Evolutionary conservation across 1,284 basidiomycete genomes (phyloP).

Genomic region (Boletus albobrunnescens): DNA sequence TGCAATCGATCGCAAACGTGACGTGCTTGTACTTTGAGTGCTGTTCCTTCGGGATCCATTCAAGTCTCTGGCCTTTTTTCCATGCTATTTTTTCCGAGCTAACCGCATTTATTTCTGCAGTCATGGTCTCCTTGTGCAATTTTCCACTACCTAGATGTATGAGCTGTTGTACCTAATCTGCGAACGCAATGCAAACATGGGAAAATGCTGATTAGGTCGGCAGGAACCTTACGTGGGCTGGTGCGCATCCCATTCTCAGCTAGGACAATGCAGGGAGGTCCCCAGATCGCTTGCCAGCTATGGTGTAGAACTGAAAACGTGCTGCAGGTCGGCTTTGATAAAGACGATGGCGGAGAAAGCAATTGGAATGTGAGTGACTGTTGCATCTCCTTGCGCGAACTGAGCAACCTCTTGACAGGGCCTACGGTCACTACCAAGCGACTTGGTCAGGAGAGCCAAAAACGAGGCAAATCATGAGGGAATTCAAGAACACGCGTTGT

Average conservation of each 20-base stretch:
- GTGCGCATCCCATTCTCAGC: neutral
- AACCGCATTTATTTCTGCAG: constrained; percentile 15
- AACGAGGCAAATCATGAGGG: constrained; percentile 14
- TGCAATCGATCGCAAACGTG: constrained; percentile 51
- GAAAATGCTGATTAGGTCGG: neutral
- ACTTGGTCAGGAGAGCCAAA: constrained; percentile 14
- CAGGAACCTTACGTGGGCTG: neutral
- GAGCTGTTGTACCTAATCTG: constrained; percentile 16
- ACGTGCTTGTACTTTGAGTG: constrained; percentile 58
- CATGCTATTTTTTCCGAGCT: constrained; percentile 10
- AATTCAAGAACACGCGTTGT: constrained; percentile 39
- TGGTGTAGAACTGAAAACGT: neutral
- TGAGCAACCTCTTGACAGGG: constrained; percentile 24
- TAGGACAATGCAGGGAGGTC: too few relatives aligned
- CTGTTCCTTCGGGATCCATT: constrained; percentile 68
- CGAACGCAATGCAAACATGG: constrained; percentile 3
- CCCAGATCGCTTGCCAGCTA: neutral
- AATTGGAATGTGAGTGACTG: constrained; percentile 17
- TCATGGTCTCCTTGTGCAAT: neutral
- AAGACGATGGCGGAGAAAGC: constrained; percentile 23
- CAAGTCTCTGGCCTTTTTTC: constrained; percentile 60
- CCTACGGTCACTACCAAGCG: constrained; percentile 36
- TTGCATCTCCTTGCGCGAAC: neutral
- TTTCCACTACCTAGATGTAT: constrained; percentile 3
- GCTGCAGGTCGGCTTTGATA: constrained; percentile 24